Conservation (phyloP, 78 protist species). For the Tieghemostelium lacteum region DNA sequence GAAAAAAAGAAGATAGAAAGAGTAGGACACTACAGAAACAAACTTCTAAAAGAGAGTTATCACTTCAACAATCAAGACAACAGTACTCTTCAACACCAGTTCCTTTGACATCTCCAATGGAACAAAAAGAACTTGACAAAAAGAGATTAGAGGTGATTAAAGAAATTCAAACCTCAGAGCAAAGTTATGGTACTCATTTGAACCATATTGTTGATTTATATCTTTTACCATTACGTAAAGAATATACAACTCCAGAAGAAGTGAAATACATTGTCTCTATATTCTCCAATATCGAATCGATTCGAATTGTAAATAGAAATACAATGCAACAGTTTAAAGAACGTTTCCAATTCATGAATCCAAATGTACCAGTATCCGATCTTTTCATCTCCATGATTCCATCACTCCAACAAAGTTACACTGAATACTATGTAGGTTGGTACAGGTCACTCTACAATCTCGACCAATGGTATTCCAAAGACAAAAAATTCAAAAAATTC, state of each 20-base stretch:
- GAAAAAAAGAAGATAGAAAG: slow-evolving; percentile 31
- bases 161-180: slow-evolving; percentile 41
- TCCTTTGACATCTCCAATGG: background rate
- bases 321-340: background rate
- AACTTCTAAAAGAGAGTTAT: slow-evolving; percentile 46
- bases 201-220: slow-evolving; percentile 50
- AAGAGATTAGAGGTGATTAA: slow-evolving; percentile 67
- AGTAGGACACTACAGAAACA: slow-evolving; percentile 9
- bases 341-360: slow-evolving; percentile 4
- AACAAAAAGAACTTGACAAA: slow-evolving; percentile 10
- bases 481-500: slow-evolving; percentile 60
- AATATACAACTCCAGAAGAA: slow-evolving; percentile 53
- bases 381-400: slow-evolving; percentile 13
- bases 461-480: slow-evolving; percentile 21
- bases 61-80: slow-evolving; percentile 40
- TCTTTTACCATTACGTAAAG: slow-evolving; percentile 46
- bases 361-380: slow-evolving; percentile 18
- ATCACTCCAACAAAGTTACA: slow-evolving; percentile 11
- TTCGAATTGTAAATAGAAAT: slow-evolving; percentile 13
- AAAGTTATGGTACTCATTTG: slow-evolving; percentile 31
- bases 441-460: slow-evolving; percentile 49
- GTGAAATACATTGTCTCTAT: slow-evolving; percentile 60
- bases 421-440: slow-evolving; percentile 65
- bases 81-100: background rate
- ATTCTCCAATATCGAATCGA: slow-evolving; percentile 57